phyloP scores from a whole-genome alignment of 139 green algal genomes.

The Tetraselmis chui region DNA sequence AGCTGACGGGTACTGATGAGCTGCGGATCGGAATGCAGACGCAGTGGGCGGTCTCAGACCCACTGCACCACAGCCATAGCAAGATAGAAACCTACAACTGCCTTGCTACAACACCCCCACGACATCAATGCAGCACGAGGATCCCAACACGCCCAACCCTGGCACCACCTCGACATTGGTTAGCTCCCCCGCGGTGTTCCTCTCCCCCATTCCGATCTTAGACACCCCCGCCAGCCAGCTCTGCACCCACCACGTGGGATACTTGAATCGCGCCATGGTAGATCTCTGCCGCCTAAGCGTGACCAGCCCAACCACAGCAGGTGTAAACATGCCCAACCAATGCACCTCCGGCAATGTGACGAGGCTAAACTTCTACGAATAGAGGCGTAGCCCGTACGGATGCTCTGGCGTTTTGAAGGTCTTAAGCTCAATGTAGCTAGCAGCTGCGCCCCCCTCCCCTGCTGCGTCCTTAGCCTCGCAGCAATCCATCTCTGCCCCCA shows the following conservation, averaged over 20 bases:
- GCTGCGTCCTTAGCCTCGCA: background rate
- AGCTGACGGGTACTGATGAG: background rate
- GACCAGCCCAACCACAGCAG: background rate
- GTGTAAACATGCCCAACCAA: background rate
- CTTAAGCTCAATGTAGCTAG: background rate
- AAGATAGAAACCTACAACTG: too few species aligned
- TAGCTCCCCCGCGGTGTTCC: background rate
- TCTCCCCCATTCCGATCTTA: background rate
- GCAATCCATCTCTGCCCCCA: background rate
- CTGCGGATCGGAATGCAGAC: too few species aligned
- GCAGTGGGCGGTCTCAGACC: too few species aligned
- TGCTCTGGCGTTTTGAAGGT: background rate
- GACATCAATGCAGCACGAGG: too few species aligned
- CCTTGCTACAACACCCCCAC: too few species aligned
- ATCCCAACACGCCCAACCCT: too few species aligned
- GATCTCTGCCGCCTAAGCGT: background rate
- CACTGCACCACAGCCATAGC: too few species aligned
- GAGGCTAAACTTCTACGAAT: too few species aligned
- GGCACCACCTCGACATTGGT: background rate
- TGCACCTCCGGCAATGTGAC: too few species aligned
- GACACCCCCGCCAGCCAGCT: background rate
- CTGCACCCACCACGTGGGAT: background rate
- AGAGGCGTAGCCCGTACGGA: background rate
- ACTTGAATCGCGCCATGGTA: background rate
- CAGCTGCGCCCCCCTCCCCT: background rate